Percentiles rank a stretch among this genome's conserved stretches.
These are phyloP conservation scores for Raffaelea albimanens DNA, from an alignment of 2,329 filamentous ascomycete genomes.

Conservation along the genomic window DNA sequence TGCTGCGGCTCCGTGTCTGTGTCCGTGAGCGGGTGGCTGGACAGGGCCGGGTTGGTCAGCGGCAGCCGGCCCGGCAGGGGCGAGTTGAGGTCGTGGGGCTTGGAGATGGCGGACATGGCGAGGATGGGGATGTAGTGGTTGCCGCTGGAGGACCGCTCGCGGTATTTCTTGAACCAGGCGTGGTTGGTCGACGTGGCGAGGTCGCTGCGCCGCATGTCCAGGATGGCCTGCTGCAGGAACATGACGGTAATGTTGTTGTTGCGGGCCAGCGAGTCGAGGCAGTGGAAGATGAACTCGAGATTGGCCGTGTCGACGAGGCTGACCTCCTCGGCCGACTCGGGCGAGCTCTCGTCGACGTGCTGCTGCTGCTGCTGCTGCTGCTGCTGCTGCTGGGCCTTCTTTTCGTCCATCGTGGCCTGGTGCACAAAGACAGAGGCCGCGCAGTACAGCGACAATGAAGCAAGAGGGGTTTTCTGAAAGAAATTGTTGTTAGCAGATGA, in stretches of 20 bases:
- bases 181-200: slow-evolving; percentile 18
- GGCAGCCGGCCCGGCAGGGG: slow-evolving; percentile 36
- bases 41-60: slow-evolving; percentile 16
- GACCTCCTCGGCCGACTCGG: slow-evolving; percentile 18
- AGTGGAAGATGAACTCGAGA: slow-evolving; percentile 67
- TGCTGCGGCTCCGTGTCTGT: no score
- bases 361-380: not conserved
- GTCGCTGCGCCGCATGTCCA: slow-evolving; percentile 60
- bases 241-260: slow-evolving; percentile 70
- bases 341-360: not conserved
- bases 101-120: slow-evolving; percentile 33
- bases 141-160: slow-evolving; percentile 17
- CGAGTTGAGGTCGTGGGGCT: slow-evolving; percentile 28
- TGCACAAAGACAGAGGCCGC: slow-evolving; percentile 78
- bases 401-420: slow-evolving; percentile 50
- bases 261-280: slow-evolving; percentile 67
- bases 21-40: no score
- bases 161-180: slow-evolving; percentile 16
- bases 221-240: slow-evolving; percentile 73
- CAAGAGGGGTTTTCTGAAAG: slow-evolving; percentile 50
- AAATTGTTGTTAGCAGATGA: no score
- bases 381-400: not conserved
- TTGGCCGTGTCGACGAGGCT: slow-evolving; percentile 24
- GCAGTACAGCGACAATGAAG: slow-evolving; percentile 77
- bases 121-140: slow-evolving; percentile 35